These are phyloP conservation scores for Boletus reticulatus DNA, from an alignment of 768 basidiomycete genomes.

Conservation along the genomic window DNA sequence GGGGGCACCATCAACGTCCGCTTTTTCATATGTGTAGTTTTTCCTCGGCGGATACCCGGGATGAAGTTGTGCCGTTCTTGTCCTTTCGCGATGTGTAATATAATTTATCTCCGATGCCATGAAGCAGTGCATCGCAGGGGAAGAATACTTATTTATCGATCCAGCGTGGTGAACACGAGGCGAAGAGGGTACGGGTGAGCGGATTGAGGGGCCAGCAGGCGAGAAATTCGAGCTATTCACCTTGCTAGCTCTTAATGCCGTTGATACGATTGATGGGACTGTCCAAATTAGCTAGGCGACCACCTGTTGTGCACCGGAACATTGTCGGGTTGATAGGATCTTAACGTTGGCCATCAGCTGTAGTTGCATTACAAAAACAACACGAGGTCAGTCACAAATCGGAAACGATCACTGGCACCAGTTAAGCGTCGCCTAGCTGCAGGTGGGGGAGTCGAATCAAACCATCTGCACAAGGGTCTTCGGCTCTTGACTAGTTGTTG, in stretches of 20 bases:
- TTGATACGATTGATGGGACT: slow-evolving; percentile 2
- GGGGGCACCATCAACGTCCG: not conserved
- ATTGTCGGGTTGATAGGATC: slow-evolving; percentile 13
- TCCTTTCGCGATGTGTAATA: slow-evolving; percentile 16
- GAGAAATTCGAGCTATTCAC: slow-evolving; percentile 9
- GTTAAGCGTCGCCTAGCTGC: slow-evolving; percentile 16
- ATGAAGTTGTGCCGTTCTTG: slow-evolving; percentile 18
- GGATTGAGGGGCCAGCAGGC: slow-evolving; percentile 11
- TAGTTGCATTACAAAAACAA: slow-evolving; percentile 7
- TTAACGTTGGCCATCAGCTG: slow-evolving; percentile 14
- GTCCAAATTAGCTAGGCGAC: slow-evolving; percentile 3
- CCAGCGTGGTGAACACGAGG: slow-evolving; percentile 36
- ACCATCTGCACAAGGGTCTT: slow-evolving; percentile 12
- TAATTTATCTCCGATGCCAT: slow-evolving; percentile 29
- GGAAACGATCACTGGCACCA: slow-evolving; percentile 17
- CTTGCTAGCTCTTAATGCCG: slow-evolving; percentile 12
- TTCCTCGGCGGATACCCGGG: slow-evolving; percentile 17
- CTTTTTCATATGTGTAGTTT: slow-evolving; percentile 2
- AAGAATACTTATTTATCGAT: slow-evolving; percentile 17
- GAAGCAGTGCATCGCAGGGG: slow-evolving; percentile 26
- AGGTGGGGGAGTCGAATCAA: slow-evolving; percentile 2
- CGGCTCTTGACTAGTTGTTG: slow-evolving; percentile 8
- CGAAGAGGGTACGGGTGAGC: slow-evolving; percentile 12
- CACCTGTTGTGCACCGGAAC: not conserved
- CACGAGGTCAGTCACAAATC: slow-evolving; percentile 21